These are phyloP conservation scores for Solanum bukasovii DNA, from an alignment of 257 asterid genomes.

Conservation along the genomic window DNA sequence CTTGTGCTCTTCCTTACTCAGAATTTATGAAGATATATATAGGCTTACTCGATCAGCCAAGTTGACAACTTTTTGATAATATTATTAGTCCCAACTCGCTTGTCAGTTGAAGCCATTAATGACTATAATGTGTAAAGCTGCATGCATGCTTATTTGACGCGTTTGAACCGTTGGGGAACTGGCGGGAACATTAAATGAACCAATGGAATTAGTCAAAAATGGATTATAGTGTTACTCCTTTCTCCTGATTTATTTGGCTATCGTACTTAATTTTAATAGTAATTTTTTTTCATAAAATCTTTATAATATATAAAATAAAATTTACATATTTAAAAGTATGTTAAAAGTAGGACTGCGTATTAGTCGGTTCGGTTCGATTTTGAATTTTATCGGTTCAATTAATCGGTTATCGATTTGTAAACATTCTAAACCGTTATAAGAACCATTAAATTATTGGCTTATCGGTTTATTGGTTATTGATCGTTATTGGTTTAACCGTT, in stretches of 20 bases:
- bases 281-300: not conserved
- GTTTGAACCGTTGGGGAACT: constrained; percentile 25
- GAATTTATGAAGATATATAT: not conserved
- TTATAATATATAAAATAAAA: not conserved
- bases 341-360: too few relatives aligned
- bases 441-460: too few relatives aligned
- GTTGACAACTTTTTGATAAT: not conserved
- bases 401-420: too few relatives aligned
- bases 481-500: too few relatives aligned
- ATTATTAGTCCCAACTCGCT: not conserved
- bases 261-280: not conserved
- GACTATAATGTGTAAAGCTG: not conserved
- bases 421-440: too few relatives aligned
- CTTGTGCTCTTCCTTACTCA: not conserved
- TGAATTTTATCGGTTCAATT: too few relatives aligned
- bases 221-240: not conserved
- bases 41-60: not conserved
- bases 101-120: constrained; percentile 4
- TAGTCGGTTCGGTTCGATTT: too few relatives aligned
- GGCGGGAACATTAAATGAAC: constrained; percentile 20
- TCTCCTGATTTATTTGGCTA: not conserved
- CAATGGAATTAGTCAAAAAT: not conserved
- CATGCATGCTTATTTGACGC: constrained; percentile 14
- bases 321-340: not conserved
- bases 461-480: too few relatives aligned